A percentile compares a stretch with the other conserved stretches of the same genome.
These are phyloP conservation scores for Fragaria ananassa DNA, from an alignment of 306 rosid genomes.

Conservation along the genomic window DNA sequence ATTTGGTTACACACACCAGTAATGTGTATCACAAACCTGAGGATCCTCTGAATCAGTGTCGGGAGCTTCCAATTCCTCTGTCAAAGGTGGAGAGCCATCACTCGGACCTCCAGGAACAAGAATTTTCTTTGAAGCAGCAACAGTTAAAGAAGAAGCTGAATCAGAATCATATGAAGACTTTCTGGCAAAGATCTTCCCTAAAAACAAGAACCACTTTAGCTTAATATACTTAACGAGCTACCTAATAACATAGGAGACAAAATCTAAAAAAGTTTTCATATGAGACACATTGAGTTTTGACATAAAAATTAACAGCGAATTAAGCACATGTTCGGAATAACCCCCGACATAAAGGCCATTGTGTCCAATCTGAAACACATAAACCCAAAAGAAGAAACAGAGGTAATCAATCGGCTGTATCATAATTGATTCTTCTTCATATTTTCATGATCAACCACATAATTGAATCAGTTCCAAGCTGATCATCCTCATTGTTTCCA, in stretches of 20 bases:
- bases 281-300: not conserved
- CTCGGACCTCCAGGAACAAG: constrained; percentile 63
- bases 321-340: not conserved
- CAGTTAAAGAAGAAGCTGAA: constrained; percentile 43
- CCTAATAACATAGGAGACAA: not conserved
- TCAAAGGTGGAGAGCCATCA: constrained; percentile 44
- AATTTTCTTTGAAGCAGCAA: constrained; percentile 65
- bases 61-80: constrained; percentile 53
- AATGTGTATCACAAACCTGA: constrained; percentile 46
- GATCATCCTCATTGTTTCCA: not conserved
- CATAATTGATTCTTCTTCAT: not conserved
- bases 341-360: not conserved
- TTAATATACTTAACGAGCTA: not conserved
- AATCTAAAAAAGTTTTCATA: not conserved
- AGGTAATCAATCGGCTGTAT: not conserved
- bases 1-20: not conserved
- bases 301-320: not conserved
- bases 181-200: constrained; percentile 60
- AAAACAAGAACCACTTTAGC: constrained; percentile 36
- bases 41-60: constrained; percentile 44
- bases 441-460: not conserved
- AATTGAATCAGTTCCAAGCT: not conserved
- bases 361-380: not conserved
- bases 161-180: constrained; percentile 66
- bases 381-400: not conserved